These are phyloP conservation scores for Isabelozyma gotoi DNA, from an alignment of 805 yeast species.

Conservation along the genomic window DNA sequence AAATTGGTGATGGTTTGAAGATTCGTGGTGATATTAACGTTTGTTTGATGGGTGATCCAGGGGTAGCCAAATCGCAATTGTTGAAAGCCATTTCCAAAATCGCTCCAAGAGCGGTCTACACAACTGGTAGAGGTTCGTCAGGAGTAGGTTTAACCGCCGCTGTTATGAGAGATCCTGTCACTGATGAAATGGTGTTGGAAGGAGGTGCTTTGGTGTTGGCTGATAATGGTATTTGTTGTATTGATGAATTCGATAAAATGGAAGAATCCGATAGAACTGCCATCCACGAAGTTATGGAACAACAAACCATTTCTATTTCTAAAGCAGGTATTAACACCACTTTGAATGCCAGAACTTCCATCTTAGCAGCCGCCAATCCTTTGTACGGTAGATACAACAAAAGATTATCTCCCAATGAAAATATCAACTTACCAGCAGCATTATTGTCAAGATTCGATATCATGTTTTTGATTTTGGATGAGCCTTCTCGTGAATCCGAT, in stretches of 20 bases:
- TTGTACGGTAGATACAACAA: conserved; percentile 93
- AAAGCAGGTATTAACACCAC: conserved; percentile 99
- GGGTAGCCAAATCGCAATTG: conserved; percentile 97
- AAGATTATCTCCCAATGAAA: conserved; percentile 85
- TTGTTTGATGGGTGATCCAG: conserved; percentile 98
- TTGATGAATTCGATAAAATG: conserved; percentile 98
- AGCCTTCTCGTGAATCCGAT: conserved; percentile 77
- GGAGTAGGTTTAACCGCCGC: conserved; percentile 99
- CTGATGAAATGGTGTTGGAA: conserved; percentile 97
- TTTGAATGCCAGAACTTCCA: conserved; percentile 92
- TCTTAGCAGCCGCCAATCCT: conserved; percentile 98
- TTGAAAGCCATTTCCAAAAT: conserved; percentile 86
- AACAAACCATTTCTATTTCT: conserved; percentile 96
- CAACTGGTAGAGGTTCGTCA: conserved; percentile 98
- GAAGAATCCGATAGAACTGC: conserved; percentile 95
- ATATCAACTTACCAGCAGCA: conserved; percentile 96
- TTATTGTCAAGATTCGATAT: conserved; percentile 92
- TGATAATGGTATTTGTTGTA: conserved; percentile 97
- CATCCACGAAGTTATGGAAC: conserved; percentile 99
- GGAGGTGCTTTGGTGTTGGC: conserved; percentile 99
- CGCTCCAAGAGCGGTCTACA: conserved; percentile 95
- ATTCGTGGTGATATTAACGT: conserved; percentile 97
- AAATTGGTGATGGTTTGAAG: conserved; percentile 93
- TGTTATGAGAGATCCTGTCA: conserved; percentile 97
- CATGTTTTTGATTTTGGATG: conserved; percentile 81